Evolutionary conservation across 2,329 filamentous ascomycete species (phyloP), one percentile per base, ranked within the genome.

Genomic region (Aspergillus chevalieri): DNA sequence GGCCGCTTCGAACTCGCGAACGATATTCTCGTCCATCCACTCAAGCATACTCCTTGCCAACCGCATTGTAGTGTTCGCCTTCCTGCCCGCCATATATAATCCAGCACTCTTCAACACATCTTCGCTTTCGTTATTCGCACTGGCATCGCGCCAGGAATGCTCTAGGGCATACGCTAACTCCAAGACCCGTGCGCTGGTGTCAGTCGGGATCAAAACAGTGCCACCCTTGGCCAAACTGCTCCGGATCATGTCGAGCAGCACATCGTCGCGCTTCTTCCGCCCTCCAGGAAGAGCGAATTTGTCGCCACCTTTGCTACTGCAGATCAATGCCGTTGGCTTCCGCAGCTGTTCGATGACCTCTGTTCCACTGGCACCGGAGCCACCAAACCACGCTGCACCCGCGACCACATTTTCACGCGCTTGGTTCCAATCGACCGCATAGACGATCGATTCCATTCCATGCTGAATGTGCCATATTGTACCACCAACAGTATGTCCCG

Each of bases 391-490:
- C 22, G 92, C 90, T 19, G 93, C 93, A 54, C 92, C 92, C 0
- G 92, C 85, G 52, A 95, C 84, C 14, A 97, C 90, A 70, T 95
- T 95, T 67, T 98, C 93, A 58, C 89, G 83, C n/a, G 87, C 89
- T 70, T 96, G 91, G 61, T 96, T 96, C 93, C 93, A 98, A 64
- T 97, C 92, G 15, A 96, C 89, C 0, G 93, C 92, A 62, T 98
- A 97, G 1, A 98, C 91, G 39, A 98, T 92, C 1, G 91, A 96
- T 68, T 98, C 93, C 65, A 96, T 80, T 0, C 91, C 90, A 73
- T 97, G 90, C 63, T 97, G 92, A 56, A 98, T 91, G 63, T 97
- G 92, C 93, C 93, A 98, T 74, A 98, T 95, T 21, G 93, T 97
- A 49, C 93, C 93, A 67, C 93, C 93, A 0, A 97, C 80, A 0